phyloP scores from a whole-genome alignment of 2,329 filamentous ascomycete genomes.

The Hymenoscyphus scutula region DNA sequence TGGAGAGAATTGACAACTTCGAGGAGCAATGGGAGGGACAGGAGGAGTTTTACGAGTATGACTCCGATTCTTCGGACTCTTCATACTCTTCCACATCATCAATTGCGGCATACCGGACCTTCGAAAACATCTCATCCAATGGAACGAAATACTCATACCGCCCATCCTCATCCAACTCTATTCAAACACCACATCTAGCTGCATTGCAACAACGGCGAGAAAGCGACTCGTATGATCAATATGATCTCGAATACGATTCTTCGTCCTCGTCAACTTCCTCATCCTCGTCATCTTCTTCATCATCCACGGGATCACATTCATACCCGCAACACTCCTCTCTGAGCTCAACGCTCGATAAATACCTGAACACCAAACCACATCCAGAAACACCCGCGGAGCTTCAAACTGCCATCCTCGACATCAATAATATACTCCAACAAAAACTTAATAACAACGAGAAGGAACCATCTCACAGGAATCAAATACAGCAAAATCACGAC shows the following conservation, averaged over 20 bases:
- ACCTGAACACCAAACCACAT: not conserved
- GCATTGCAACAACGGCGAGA: not conserved
- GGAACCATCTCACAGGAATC: not conserved
- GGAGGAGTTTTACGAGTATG: not conserved
- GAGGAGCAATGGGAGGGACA: slow-evolving; percentile 1
- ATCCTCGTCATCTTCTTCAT: not conserved
- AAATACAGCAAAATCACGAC: not conserved
- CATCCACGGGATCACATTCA: not conserved
- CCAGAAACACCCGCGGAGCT: not conserved
- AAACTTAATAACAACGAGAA: not conserved
- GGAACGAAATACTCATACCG: slow-evolving; percentile 3
- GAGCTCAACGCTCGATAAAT: not conserved
- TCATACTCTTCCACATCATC: slow-evolving; percentile 3
- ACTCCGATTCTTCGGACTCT: slow-evolving; percentile 3
- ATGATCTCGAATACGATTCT: slow-evolving; percentile 10
- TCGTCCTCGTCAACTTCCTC: slow-evolving; percentile 1
- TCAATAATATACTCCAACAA: slow-evolving; percentile 2
- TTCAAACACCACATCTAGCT: not conserved
- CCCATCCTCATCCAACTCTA: not conserved
- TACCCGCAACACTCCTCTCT: not conserved
- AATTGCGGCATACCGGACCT: not conserved
- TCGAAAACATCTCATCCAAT: not conserved
- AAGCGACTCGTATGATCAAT: slow-evolving; percentile 1
- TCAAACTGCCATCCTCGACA: slow-evolving; percentile 4
- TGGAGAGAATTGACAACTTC: slow-evolving; percentile 4